Evolutionary conservation across 192 early-diverging fungal genomes (phyloP).

Genomic region (Mortierella claussenii): DNA sequence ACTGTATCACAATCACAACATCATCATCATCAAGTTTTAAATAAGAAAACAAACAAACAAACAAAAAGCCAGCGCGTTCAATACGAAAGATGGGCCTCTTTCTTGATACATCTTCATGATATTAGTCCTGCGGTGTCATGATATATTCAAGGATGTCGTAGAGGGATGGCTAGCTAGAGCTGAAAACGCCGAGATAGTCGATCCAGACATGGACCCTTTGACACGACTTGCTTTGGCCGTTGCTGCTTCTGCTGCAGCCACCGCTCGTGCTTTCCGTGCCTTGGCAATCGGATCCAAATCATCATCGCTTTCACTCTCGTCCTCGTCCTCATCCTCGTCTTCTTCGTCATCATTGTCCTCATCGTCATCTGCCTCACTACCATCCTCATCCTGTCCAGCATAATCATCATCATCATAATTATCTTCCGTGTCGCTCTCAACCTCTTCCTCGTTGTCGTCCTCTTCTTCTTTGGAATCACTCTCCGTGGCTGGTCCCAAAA

Average conservation of each 20-base stretch:
- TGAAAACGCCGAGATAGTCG: conserved; percentile 39
- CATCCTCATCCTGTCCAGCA: conserved; percentile 9
- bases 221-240: neutral
- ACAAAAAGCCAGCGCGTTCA: too few species aligned
- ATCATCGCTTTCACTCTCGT: conserved; percentile 14
- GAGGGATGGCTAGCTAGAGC: conserved; percentile 31
- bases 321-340: conserved; percentile 9
- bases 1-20: too few species aligned
- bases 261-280: conserved; percentile 30
- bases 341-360: conserved; percentile 14
- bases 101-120: neutral
- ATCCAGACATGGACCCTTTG: conserved; percentile 7
- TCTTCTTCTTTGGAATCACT: conserved; percentile 26
- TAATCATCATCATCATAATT: conserved; percentile 1
- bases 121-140: conserved; percentile 1
- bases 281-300: conserved; percentile 43
- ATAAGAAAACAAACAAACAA: conserved; percentile 7
- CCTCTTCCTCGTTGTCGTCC: conserved; percentile 10
- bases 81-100: neutral
- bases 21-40: too few species aligned
- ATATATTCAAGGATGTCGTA: conserved; percentile 4
- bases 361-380: neutral
- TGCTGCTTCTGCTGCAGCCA: conserved; percentile 3
- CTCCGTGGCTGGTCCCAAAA: conserved; percentile 35
- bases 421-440: conserved; percentile 8